phyloP scores from a whole-genome alignment of 148 eudicot genomes.

The Camellia sinensis region DNA sequence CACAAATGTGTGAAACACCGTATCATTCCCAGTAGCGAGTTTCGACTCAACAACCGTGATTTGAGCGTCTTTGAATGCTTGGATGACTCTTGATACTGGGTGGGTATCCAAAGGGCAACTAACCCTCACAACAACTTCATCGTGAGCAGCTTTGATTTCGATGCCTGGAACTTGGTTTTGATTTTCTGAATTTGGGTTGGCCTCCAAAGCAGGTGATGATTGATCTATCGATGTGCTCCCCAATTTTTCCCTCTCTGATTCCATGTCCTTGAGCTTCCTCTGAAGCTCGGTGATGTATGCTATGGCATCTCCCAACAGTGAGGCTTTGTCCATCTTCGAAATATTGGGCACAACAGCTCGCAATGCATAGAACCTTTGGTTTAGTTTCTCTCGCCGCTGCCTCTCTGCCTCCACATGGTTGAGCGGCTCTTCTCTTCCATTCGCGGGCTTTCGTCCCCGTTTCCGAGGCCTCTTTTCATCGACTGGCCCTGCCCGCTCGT shows the following conservation, averaged over 20 bases:
- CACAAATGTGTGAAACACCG: conserved; percentile 67
- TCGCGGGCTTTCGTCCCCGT: conserved; percentile 64
- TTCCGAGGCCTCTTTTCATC: conserved; percentile 60
- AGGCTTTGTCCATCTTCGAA: conserved; percentile 96
- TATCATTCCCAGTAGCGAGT: conserved; percentile 51
- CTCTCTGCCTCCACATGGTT: conserved; percentile 98
- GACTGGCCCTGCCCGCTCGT: conserved; percentile 27
- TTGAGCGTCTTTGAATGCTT: conserved; percentile 57
- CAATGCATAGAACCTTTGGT: conserved; percentile 84
- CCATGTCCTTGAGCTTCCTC: conserved; percentile 75
- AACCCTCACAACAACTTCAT: conserved; percentile 62
- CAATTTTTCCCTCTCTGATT: conserved; percentile 47
- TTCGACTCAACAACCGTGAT: conserved; percentile 55
- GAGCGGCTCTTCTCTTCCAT: conserved; percentile 66
- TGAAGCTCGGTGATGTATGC: conserved; percentile 83
- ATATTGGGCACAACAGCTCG: conserved; percentile 94
- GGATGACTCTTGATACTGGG: conserved; percentile 60
- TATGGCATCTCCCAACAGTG: conserved; percentile 87
- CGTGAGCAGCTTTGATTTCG: conserved; percentile 45
- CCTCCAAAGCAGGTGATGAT: conserved; percentile 23
- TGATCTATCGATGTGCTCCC: conserved; percentile 33
- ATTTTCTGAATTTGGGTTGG: conserved; percentile 32
- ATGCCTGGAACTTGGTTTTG: conserved; percentile 28
- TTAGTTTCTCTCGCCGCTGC: conserved; percentile 81
- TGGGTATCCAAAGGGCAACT: conserved; percentile 61